phyloP scores from a whole-genome alignment of 805 yeast species.

The Nakazawaea sp. region DNA sequence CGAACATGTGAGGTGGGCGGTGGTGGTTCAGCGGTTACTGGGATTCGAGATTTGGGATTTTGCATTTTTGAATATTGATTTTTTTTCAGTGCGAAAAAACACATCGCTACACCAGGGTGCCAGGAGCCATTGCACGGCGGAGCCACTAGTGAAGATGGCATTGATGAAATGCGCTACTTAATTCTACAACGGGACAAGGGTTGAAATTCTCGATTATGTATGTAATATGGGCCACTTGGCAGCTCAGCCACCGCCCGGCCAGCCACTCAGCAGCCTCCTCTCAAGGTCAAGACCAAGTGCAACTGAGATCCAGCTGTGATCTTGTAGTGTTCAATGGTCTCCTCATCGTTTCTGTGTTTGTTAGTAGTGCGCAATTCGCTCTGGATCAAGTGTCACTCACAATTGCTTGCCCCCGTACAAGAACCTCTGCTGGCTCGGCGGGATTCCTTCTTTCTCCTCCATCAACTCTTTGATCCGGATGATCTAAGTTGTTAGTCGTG shows the following conservation, averaged over 20 bases:
- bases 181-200: too few relatives aligned
- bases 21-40: not conserved
- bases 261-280: slow-evolving; percentile 62
- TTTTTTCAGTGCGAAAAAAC: too few relatives aligned
- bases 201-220: too few relatives aligned
- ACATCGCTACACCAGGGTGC: too few relatives aligned
- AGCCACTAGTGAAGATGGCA: too few relatives aligned
- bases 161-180: too few relatives aligned
- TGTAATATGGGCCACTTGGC: too few relatives aligned
- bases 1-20: slow-evolving; percentile 6
- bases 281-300: slow-evolving; percentile 84
- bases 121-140: too few relatives aligned
- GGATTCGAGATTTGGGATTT: not conserved
- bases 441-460: slow-evolving; percentile 96
- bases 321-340: slow-evolving; percentile 66
- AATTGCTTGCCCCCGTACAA: slow-evolving; percentile 88
- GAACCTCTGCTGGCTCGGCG: slow-evolving; percentile 91
- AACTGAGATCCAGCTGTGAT: slow-evolving; percentile 79
- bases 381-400: too few relatives aligned
- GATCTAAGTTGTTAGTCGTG: slow-evolving; percentile 26
- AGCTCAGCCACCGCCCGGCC: too few relatives aligned
- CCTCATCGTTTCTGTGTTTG: slow-evolving; percentile 57
- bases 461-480: slow-evolving; percentile 76
- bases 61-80: not conserved
- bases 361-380: too few relatives aligned